Conservation (phyloP, 495 filamentous ascomycete species). For the Hypoxylon perforatum region DNA sequence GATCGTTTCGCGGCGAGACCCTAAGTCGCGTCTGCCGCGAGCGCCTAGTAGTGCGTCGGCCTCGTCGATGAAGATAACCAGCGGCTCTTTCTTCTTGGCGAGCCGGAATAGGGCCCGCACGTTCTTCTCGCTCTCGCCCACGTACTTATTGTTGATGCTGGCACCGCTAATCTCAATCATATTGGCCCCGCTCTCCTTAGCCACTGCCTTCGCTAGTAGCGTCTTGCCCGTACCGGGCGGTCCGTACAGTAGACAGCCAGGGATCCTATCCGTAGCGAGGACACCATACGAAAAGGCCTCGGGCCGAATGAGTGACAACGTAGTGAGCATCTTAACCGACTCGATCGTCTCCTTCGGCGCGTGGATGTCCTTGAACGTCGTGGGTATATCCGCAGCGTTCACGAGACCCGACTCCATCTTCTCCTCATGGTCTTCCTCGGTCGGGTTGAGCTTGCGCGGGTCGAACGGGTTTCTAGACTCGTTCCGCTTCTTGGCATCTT, state of each 20-base stretch:
- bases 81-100: conserved; percentile 91
- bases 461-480: conserved; percentile 15
- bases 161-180: conserved; percentile 69
- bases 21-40: conserved; percentile 68
- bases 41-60: conserved; percentile 90
- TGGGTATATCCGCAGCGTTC: conserved; percentile 81
- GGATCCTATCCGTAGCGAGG: conserved; percentile 88
- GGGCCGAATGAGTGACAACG: conserved; percentile 85
- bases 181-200: conserved; percentile 91
- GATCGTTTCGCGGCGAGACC: conserved; percentile 77
- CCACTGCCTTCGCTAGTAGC: conserved; percentile 92
- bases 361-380: conserved; percentile 86
- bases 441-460: conserved; percentile 14
- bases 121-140: conserved; percentile 97
- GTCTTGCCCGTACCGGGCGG: conserved; percentile 98
- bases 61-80: conserved; percentile 97
- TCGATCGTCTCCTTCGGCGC: conserved; percentile 86
- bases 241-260: conserved; percentile 90
- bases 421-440: conserved; percentile 73
- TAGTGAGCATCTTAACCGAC: conserved; percentile 87
- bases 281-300: conserved; percentile 98
- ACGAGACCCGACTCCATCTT: conserved; percentile 83
- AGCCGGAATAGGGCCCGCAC: conserved; percentile 91
- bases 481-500: conserved; percentile 12
- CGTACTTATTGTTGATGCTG: conserved; percentile 94